phyloP scores from a whole-genome alignment of 2,329 filamentous ascomycete species.

The Xylaria multiplex region DNA sequence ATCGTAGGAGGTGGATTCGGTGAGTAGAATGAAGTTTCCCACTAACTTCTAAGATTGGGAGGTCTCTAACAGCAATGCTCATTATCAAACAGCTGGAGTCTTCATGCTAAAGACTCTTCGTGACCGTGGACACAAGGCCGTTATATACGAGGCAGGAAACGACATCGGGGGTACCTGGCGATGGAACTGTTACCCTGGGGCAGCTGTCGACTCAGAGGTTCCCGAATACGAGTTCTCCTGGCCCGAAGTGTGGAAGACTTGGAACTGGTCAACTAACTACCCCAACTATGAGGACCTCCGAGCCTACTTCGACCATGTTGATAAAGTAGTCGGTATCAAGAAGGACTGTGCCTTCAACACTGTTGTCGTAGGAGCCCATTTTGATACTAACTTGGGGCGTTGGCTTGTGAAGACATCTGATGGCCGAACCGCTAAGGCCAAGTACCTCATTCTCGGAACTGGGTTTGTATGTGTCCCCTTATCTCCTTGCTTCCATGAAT shows the following conservation, averaged over 20 bases:
- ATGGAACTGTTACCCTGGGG: slow-evolving; percentile 67
- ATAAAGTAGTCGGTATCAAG: slow-evolving; percentile 63
- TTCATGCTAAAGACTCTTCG: slow-evolving; percentile 64
- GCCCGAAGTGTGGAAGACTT: slow-evolving; percentile 63
- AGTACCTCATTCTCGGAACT: slow-evolving; percentile 63
- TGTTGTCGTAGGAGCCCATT: slow-evolving; percentile 62
- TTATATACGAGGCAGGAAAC: slow-evolving; percentile 63
- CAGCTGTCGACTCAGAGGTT: slow-evolving; percentile 63
- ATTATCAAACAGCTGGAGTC: slow-evolving; percentile 51
- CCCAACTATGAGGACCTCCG: slow-evolving; percentile 63
- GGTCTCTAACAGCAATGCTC: slow-evolving; percentile 1
- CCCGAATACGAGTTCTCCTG: slow-evolving; percentile 65
- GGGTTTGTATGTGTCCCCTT: slow-evolving; percentile 57
- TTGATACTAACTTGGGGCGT: slow-evolving; percentile 57
- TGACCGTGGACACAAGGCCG: slow-evolving; percentile 58
- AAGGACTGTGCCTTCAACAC: slow-evolving; percentile 68
- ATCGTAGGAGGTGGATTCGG: slow-evolving; percentile 59
- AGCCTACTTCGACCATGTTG: slow-evolving; percentile 68
- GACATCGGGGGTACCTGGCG: slow-evolving; percentile 65
- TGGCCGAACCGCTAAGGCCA: slow-evolving; percentile 60
- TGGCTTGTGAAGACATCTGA: slow-evolving; percentile 64
- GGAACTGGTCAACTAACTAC: slow-evolving; percentile 66
- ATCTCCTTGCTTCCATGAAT: background rate
- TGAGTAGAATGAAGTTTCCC: slow-evolving; percentile 35
- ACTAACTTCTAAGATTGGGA: background rate